These are phyloP conservation scores for Clonostachys chloroleuca DNA, from an alignment of 2,329 filamentous ascomycete species.

Conservation along the genomic window DNA sequence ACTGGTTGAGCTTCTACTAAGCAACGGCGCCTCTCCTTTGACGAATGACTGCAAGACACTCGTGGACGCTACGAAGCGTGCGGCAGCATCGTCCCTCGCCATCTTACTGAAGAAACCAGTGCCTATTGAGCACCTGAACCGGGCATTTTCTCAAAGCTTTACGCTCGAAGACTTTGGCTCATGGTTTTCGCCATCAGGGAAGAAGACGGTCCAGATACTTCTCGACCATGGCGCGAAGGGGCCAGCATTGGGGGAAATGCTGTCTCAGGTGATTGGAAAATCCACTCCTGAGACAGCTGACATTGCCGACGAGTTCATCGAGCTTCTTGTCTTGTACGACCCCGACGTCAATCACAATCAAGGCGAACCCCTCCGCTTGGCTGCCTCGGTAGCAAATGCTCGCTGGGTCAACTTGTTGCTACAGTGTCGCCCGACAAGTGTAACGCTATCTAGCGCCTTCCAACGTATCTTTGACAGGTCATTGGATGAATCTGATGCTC, in stretches of 20 bases:
- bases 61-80: slow-evolving; percentile 38
- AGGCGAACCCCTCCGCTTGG: slow-evolving; percentile 49
- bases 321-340: slow-evolving; percentile 26
- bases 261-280: slow-evolving; percentile 39
- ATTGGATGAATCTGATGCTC: slow-evolving; percentile 40
- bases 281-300: slow-evolving; percentile 28
- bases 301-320: slow-evolving; percentile 40
- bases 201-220: slow-evolving; percentile 40
- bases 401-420: slow-evolving; percentile 46
- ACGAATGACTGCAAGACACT: slow-evolving; percentile 46
- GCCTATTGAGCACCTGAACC: slow-evolving; percentile 33
- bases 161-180: slow-evolving; percentile 26
- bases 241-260: slow-evolving; percentile 35
- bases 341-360: slow-evolving; percentile 45
- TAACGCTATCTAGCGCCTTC: slow-evolving; percentile 47
- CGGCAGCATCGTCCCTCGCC: slow-evolving; percentile 29
- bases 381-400: slow-evolving; percentile 45
- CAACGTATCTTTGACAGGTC: slow-evolving; percentile 50
- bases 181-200: slow-evolving; percentile 43
- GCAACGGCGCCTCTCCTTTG: background rate
- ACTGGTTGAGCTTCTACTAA: slow-evolving; percentile 24
- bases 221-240: slow-evolving; percentile 43
- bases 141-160: slow-evolving; percentile 40
- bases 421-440: slow-evolving; percentile 39
- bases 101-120: slow-evolving; percentile 36